These are phyloP conservation scores for Mrakiaceae sp. DNA, from an alignment of 1,284 basidiomycete genomes.

Conservation along the genomic window DNA sequence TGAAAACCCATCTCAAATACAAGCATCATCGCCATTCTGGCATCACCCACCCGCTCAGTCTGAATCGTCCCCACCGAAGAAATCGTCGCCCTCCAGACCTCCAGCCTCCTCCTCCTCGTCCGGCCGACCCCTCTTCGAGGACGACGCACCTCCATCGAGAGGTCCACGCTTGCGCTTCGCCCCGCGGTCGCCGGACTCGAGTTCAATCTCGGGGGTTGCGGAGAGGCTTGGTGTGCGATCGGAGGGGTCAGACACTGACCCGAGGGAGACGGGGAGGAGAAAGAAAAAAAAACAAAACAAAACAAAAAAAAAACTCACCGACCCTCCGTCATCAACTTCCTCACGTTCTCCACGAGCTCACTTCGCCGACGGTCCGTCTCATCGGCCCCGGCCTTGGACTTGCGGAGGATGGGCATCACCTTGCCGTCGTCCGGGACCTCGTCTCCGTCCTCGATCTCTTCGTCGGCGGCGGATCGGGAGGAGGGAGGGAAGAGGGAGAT, in stretches of 20 bases:
- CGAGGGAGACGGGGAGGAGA: background rate
- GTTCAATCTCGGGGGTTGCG: conserved; percentile 16
- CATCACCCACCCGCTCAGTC: conserved; percentile 5
- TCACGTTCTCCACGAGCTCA: conserved; percentile 51
- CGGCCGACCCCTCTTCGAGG: conserved; percentile 22
- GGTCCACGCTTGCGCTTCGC: conserved; percentile 11
- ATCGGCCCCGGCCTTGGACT: conserved; percentile 27
- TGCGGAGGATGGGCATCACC: conserved; percentile 31
- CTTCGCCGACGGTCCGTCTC: conserved; percentile 45
- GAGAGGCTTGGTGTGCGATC: conserved; percentile 11
- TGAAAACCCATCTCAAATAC: too few species aligned
- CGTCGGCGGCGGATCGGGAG: conserved; percentile 11
- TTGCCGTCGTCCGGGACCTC: conserved; percentile 20
- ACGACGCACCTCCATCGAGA: conserved; percentile 12
- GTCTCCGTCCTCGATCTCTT: conserved; percentile 11
- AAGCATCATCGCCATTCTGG: too few species aligned
- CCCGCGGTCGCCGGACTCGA: conserved; percentile 21
- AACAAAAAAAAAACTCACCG: conserved; percentile 39
- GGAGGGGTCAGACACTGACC: conserved; percentile 40
- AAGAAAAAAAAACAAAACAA: background rate
- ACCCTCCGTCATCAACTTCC: conserved; percentile 51
- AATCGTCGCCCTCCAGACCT: conserved; percentile 37
- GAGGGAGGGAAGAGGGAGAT: conserved; percentile 69
- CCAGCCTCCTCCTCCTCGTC: conserved; percentile 19
- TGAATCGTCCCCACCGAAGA: conserved; percentile 37